Evolutionary conservation across 2,329 filamentous ascomycete genomes (phyloP).

Genomic region (Alternaria postmessia): DNA sequence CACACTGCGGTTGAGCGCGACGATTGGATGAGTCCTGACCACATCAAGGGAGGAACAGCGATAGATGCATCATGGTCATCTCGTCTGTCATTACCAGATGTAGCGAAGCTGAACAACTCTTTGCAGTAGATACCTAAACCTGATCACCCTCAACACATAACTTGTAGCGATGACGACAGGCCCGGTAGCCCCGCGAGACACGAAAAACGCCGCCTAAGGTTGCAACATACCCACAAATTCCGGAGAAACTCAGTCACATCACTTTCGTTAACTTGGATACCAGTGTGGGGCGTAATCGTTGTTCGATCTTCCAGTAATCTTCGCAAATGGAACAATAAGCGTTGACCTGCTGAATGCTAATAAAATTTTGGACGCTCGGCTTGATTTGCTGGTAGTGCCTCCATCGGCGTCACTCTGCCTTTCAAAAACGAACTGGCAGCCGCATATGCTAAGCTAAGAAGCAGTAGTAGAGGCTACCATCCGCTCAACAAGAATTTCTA

Average conservation of each 20-base stretch:
- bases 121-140: neutral
- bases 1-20: neutral
- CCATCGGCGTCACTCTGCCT: neutral
- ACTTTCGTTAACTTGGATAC: neutral
- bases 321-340: neutral
- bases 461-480: neutral
- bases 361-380: neutral
- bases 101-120: neutral
- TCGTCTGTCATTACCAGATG: neutral
- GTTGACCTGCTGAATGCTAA: neutral
- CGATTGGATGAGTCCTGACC: neutral
- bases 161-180: constrained; percentile 1
- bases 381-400: neutral
- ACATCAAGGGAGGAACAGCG: neutral
- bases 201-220: neutral
- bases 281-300: neutral
- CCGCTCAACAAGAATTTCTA: constrained; percentile 10
- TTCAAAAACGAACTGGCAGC: neutral
- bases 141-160: neutral
- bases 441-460: neutral
- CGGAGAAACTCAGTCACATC: neutral
- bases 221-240: neutral
- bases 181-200: neutral
- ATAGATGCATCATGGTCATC: neutral
- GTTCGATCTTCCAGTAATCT: neutral